Percentiles rank a stretch among this genome's conserved stretches.
These are phyloP conservation scores for Geotrichum restrictum DNA, from an alignment of 1,139 yeast genomes.

Conservation along the genomic window DNA sequence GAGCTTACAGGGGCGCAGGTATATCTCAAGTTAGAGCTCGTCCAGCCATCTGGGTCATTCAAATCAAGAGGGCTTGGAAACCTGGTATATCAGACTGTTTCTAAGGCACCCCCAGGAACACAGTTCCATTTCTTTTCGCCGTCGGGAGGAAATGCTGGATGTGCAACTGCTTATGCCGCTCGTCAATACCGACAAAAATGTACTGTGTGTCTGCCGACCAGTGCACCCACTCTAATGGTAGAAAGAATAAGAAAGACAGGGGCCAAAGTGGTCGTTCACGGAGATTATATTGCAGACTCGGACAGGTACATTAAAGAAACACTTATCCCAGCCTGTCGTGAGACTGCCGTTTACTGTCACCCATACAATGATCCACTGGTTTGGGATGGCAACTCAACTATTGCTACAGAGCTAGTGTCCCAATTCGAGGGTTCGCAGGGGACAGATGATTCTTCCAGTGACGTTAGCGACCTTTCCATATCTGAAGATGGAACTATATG, in stretches of 20 bases:
- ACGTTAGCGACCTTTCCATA: constrained; percentile 4
- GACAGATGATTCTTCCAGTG: not conserved
- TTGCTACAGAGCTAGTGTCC: constrained; percentile 54
- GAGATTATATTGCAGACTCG: constrained; percentile 61
- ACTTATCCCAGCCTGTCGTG: constrained; percentile 32
- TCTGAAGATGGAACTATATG: not conserved
- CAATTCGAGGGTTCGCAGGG: constrained; percentile 36
- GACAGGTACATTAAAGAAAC: constrained; percentile 49
- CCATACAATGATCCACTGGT: constrained; percentile 64
- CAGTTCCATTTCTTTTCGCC: constrained; percentile 56
- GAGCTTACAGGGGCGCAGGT: constrained; percentile 41
- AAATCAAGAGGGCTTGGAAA: constrained; percentile 50
- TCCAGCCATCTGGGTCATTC: constrained; percentile 68
- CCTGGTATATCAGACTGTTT: constrained; percentile 34
- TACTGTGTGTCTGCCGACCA: constrained; percentile 61
- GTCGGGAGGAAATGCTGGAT: constrained; percentile 80
- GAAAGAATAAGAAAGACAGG: constrained; percentile 48
- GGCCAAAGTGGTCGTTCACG: constrained; percentile 54
- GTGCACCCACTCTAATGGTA: constrained; percentile 45
- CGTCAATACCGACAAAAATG: constrained; percentile 43
- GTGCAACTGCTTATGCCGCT: constrained; percentile 69
- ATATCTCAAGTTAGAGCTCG: constrained; percentile 55
- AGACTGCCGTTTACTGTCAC: constrained; percentile 53
- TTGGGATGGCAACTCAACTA: constrained; percentile 66
- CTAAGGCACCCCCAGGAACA: constrained; percentile 23